These are phyloP conservation scores for Stygiomarasmius scandens DNA, from an alignment of 1,284 basidiomycete genomes.

Conservation along the genomic window DNA sequence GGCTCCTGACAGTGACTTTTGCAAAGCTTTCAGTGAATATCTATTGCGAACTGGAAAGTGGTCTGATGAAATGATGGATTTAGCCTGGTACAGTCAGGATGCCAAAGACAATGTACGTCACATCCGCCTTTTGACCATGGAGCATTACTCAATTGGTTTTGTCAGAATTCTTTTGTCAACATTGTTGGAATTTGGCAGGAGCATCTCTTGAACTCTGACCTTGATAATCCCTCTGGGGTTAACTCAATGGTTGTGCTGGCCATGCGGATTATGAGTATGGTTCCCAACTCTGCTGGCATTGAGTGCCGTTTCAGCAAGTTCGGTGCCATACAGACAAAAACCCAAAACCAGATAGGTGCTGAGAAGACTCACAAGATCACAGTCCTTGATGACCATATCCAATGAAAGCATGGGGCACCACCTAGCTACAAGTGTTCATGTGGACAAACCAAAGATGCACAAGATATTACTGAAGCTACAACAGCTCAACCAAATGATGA, in stretches of 20 bases:
- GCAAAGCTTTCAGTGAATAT: background rate
- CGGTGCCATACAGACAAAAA: slow-evolving; percentile 23
- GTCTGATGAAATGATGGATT: slow-evolving; percentile 2
- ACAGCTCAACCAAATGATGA: no score
- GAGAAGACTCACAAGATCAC: slow-evolving; percentile 17
- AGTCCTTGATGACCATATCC: background rate
- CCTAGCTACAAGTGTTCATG: background rate
- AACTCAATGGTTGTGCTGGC: slow-evolving; percentile 20
- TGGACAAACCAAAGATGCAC: no score
- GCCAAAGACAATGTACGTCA: background rate
- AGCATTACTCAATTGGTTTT: background rate
- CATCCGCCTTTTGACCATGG: background rate
- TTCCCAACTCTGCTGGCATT: slow-evolving; percentile 24
- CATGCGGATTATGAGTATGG: slow-evolving; percentile 19
- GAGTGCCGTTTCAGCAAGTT: slow-evolving; percentile 25
- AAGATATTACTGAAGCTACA: no score
- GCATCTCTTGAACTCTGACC: background rate
- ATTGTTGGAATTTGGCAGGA: slow-evolving; percentile 6
- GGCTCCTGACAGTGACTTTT: background rate
- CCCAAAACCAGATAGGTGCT: slow-evolving; percentile 15
- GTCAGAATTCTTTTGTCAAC: slow-evolving; percentile 2
- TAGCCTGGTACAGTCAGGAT: background rate
- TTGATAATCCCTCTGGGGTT: background rate
- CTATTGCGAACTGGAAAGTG: background rate
- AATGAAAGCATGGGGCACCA: background rate